Evolutionary conservation across 139 green algal species (phyloP).

Genomic region (Closterium sp.): DNA sequence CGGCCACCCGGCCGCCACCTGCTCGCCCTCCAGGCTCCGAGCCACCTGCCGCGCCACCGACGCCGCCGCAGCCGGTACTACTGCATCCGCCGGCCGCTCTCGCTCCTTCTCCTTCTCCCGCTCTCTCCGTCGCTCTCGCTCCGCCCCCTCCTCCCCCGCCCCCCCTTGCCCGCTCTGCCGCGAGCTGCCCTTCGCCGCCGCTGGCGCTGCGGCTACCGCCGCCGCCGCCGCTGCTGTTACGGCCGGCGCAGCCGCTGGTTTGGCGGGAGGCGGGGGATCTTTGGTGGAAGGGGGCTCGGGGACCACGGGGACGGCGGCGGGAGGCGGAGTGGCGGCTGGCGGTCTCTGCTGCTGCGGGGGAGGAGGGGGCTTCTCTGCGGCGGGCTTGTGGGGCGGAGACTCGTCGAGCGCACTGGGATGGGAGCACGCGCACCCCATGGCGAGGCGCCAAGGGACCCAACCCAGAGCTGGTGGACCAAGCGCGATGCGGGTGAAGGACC

Average conservation of each 20-base stretch:
- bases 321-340: neutral
- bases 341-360: neutral
- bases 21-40: conserved; percentile 34
- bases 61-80: neutral
- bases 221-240: neutral
- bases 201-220: neutral
- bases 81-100: neutral
- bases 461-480: neutral
- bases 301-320: neutral
- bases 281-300: neutral
- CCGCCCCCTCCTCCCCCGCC: neutral
- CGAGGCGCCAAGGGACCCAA: neutral
- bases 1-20: conserved; percentile 47
- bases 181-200: neutral
- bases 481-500: neutral
- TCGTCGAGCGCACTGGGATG: neutral
- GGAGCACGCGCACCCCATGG: neutral
- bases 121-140: neutral
- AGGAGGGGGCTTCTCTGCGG: neutral
- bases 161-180: neutral
- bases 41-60: neutral
- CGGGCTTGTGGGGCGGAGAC: neutral
- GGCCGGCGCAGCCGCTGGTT: neutral
- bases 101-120: neutral
- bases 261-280: neutral